Evolutionary conservation across 2,329 filamentous ascomycete species (phyloP), one percentile per base, ranked within the genome.

Genomic region (Exophiala viscosa): DNA sequence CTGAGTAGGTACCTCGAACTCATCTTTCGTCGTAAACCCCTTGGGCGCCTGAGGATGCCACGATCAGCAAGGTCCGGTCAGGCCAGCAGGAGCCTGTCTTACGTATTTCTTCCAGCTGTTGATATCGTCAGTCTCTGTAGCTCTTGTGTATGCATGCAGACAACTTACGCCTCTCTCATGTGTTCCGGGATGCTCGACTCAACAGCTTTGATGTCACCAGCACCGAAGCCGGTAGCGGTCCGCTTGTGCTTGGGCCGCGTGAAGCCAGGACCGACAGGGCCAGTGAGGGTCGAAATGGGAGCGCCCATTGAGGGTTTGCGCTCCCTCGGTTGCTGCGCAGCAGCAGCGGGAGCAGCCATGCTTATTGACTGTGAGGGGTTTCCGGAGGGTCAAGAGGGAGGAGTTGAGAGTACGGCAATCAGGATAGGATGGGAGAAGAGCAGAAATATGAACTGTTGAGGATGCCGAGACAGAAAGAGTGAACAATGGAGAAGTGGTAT

Each of bases 161-260:
- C 34, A 15, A 80, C 83, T 87, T 80, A 95, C 68, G 89, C 88
- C 64, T 83, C 88, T 60, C 91, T 85, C 76, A 95, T 86, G 32
- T 86, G 84, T 70, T 96, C 91, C 42, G 92, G 92, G 66, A 97
- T 95, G 55, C 74, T 84, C 76, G 90, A 90, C 76, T 97, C 91
- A 44, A 97, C 89, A 65, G 75, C 86, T 77, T 96, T 96, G 77
- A 96, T 96, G 68, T 99, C 93, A 33, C 82, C 78, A 23, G 90
- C 81, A 32, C 90, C 91, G 67, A 97, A 93, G 7, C 93, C 93
- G 8, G 93, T 99, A 61, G 88, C 88, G n/a, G 92, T 97, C 62
- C 93, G 84, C 79, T 90, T 96, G 76, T 99, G 93, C 76, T 97
- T 99, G 41, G 93, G 93, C 56, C 93, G 82, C 83, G 73, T 85